Evolutionary conservation across 139 green algal species (phyloP), one percentile per base, ranked within the genome.

Genomic region (Astrephomene gubernaculifera): DNA sequence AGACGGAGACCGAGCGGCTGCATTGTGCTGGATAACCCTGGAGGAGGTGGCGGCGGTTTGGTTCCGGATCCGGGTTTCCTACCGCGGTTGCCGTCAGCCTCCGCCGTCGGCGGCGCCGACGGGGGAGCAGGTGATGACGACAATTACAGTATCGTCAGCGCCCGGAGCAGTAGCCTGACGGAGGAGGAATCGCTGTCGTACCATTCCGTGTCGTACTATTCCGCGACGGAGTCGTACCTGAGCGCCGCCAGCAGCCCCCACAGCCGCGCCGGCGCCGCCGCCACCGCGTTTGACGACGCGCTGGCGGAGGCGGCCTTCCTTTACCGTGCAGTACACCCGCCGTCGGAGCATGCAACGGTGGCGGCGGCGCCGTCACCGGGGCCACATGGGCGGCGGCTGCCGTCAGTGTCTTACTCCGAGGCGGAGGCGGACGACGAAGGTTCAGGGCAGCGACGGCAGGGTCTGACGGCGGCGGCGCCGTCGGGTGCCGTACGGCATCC

Each of bases 181-280:
- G 44, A n/a, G n/a, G n/a, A n/a, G n/a, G n/a, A n/a, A n/a, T n/a
- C n/a, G n/a, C 35, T 81, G 27, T 81, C 73, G 24, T 81, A 67
- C 53, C 73, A 81, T 24, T 75, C 54, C 8, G 14, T 74, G 67
- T 74, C 67, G 67, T 74, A 74, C 67, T 24, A 45, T 1, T 65
- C 76, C 22, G 76, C 60, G 60, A 60, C 60, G 31, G 76, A 83
- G 8, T 83, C 76, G 61, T 83, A 83, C 60, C n/a, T 63, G 14
- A 83, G 76, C 53, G 74, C 74, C 53, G 54, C 57, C 74, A 82
- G 74, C 74, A 82, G 74, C 54, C 74, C 74, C 57, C 38, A 7
- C 54, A 60, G 38, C 74, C 57, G 74, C 74, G 31, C 53, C 71
- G 29, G 39, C 45, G 71, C 4, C 57, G 57, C 14, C 49, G 49